Evolutionary conservation across 371 early-diverging fungal species (phyloP).

Genomic region (Gilbertella persicaria): DNA sequence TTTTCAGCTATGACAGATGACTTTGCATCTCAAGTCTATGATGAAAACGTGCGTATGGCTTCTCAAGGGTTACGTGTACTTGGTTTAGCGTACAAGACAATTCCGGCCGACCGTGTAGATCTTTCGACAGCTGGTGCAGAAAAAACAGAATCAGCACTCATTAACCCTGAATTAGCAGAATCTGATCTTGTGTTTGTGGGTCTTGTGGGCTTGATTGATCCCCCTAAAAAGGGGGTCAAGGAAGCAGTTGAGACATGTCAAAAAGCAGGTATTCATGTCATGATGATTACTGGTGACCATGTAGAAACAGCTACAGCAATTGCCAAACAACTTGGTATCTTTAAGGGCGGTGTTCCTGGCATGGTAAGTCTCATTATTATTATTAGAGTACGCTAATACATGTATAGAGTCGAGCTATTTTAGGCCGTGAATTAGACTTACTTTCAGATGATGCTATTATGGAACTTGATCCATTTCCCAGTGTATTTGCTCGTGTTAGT

Average conservation of each 20-base stretch:
- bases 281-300: slow-evolving; percentile 95
- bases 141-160: neutral
- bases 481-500: slow-evolving; percentile 92
- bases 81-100: slow-evolving; percentile 48
- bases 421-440: slow-evolving; percentile 84
- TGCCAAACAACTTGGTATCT: slow-evolving; percentile 87
- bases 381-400: too few species aligned
- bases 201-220: slow-evolving; percentile 91
- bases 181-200: slow-evolving; percentile 80
- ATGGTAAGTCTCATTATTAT: slow-evolving; percentile 34
- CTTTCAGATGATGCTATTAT: slow-evolving; percentile 83
- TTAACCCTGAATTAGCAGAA: slow-evolving; percentile 59
- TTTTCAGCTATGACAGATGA: slow-evolving; percentile 58
- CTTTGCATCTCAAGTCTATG: slow-evolving; percentile 69
- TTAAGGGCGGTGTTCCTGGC: slow-evolving; percentile 50
- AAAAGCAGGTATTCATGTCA: slow-evolving; percentile 87
- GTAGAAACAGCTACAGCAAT: slow-evolving; percentile 87
- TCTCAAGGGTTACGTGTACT: slow-evolving; percentile 73
- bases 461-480: slow-evolving; percentile 79
- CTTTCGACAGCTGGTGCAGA: neutral
- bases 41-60: slow-evolving; percentile 79
- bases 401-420: slow-evolving; percentile 79
- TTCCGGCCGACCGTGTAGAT: slow-evolving; percentile 15
- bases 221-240: slow-evolving; percentile 78
- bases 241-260: slow-evolving; percentile 85